Base-by-base conservation (phyloP, 2,329 filamentous ascomycete species). In the Sarocladium brachiariae region DNA sequence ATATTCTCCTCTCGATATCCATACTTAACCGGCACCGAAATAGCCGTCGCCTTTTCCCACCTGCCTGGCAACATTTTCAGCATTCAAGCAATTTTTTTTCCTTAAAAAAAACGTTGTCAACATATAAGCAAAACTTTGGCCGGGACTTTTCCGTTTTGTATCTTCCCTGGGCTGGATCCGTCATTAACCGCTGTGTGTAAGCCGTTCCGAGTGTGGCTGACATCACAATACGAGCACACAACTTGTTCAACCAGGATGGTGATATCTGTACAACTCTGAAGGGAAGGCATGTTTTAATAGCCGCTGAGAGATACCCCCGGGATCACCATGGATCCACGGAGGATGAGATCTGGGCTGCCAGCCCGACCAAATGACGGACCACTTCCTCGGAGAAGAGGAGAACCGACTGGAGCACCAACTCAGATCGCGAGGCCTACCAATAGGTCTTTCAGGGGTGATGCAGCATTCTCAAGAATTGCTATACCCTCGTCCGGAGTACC, bases 301-400 rank as follows among this genome's bases (percentile, higher is more conserved):
- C 27, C 9, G 4, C 43, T 24, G 39, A 51, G 39, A 34, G 14
- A 51, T 48, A 62, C 57, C 56, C 61, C 39, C 59, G n/a, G 63
- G 63, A 61, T 59, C 53, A 69, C 52, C 54, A 75, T 75, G 72
- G 69, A 70, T 63, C 69, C 70, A 59, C 61, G 66, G 51, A 66
- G 65, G 59, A 62, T 61, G 54, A 66, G 65, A 51, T 68, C 66
- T 56, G 68, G 71, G 52, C 63, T 71, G 47, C 70, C 68, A 11
- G 58, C 65, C 52, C 65, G 69, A 53, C 66, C 70, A 56, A 62
- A 62, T 33, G 69, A 73, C 45, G 61, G 63, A 48, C 56, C 61
- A 56, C 59, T 64, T 51, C 56, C 61, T 9, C 60, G 61, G 51
- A 61, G 56, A 47, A 54, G 55, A 38, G 57, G 58, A 35, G 60